Evolutionary conservation across 75 land plant species (phyloP).

Genomic region (Azolla pinnata): DNA sequence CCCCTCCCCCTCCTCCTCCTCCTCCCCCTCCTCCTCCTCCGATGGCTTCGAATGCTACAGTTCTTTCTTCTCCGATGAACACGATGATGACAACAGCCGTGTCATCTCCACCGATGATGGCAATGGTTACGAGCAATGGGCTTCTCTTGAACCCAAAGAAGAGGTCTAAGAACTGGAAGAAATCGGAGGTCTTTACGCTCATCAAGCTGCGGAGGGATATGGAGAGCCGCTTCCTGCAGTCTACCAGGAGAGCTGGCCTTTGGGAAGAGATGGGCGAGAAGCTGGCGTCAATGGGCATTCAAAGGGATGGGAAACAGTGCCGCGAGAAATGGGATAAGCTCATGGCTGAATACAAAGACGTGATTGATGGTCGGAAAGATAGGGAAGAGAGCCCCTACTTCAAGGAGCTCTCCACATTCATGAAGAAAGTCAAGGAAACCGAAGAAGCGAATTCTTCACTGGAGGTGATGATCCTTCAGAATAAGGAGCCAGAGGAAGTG

Average conservation of each 20-base stretch:
- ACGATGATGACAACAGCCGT: neutral
- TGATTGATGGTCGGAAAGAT: constrained; percentile 18
- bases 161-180: constrained; percentile 44
- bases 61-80: too few relatives aligned
- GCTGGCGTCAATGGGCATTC: constrained; percentile 13
- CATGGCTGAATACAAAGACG: constrained; percentile 36
- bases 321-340: constrained; percentile 39
- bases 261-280: constrained; percentile 30
- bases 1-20: too few relatives aligned
- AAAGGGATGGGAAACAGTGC: constrained; percentile 33
- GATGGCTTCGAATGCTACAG: too few relatives aligned
- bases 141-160: constrained; percentile 31
- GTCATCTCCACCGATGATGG: constrained; percentile 15
- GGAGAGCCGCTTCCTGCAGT: constrained; percentile 16
- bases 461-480: too few relatives aligned
- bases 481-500: too few relatives aligned
- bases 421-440: constrained; percentile 5
- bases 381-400: constrained; percentile 30
- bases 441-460: neutral
- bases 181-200: constrained; percentile 35
- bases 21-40: too few relatives aligned
- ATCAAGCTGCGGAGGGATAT: constrained; percentile 22
- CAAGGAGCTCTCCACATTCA: constrained; percentile 18
- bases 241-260: constrained; percentile 19
- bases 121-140: too few relatives aligned